phyloP scores from a whole-genome alignment of 2,329 filamentous ascomycete species.

The Colletotrichum aenigma region DNA sequence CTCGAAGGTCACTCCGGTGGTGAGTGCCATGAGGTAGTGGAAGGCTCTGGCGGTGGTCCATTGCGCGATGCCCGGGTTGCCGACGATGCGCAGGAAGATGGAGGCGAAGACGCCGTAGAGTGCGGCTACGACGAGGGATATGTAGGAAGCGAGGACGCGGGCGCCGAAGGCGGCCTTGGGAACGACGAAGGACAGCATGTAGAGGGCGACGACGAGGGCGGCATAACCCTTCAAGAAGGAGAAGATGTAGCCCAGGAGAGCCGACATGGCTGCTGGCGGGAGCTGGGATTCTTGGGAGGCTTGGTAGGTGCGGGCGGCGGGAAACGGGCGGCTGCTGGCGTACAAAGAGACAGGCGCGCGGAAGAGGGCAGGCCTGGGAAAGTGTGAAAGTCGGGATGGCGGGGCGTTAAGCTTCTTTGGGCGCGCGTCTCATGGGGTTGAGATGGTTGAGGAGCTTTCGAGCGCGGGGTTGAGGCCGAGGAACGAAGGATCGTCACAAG shows the following conservation, averaged over 20 bases:
- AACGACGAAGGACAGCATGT: conserved; percentile 62
- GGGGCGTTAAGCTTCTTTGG: conserved; percentile 17
- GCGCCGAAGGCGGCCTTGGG: conserved; percentile 71
- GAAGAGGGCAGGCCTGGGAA: background rate
- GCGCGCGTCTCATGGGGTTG: background rate
- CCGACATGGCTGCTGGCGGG: conserved; percentile 33
- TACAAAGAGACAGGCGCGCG: conserved; percentile 6
- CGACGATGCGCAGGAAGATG: conserved; percentile 71
- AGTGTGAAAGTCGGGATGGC: conserved; percentile 1
- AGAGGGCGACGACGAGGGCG: conserved; percentile 60
- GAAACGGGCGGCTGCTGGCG: conserved; percentile 5
- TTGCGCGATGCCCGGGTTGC: conserved; percentile 79
- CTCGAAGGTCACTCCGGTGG: conserved; percentile 80
- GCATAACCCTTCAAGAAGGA: conserved; percentile 58
- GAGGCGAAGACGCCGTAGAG: conserved; percentile 79
- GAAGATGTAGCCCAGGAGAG: conserved; percentile 39
- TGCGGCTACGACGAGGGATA: conserved; percentile 64
- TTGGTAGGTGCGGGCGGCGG: conserved; percentile 6
- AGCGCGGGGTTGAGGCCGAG: conserved; percentile 7
- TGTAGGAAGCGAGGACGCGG: conserved; percentile 69
- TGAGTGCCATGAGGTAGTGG: conserved; percentile 75
- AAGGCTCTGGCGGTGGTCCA: conserved; percentile 84
- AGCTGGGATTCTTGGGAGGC: background rate
- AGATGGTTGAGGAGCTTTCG: conserved; percentile 12
- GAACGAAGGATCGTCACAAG: conserved; percentile 18